Evolutionary conservation across 2,329 filamentous ascomycete species (phyloP).

Genomic region (Thelonectria olida): DNA sequence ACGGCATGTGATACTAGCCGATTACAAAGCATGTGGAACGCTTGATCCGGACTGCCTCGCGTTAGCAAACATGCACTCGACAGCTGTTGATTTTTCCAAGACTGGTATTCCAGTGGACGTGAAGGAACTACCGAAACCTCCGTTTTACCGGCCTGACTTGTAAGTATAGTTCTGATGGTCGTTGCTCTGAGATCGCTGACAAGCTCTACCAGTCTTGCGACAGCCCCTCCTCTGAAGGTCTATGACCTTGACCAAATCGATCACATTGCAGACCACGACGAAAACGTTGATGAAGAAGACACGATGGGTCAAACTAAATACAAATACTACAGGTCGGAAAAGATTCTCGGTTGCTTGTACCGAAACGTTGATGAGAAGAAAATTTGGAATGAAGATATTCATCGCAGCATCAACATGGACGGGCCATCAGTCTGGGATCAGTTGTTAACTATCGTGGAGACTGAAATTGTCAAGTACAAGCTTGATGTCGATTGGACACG

Average conservation of each 20-base stretch:
- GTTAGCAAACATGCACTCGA: slow-evolving; percentile 73
- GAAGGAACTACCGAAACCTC: slow-evolving; percentile 50
- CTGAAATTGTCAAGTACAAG: slow-evolving; percentile 26
- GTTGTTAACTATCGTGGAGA: slow-evolving; percentile 43
- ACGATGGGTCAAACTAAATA: slow-evolving; percentile 52
- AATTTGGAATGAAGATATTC: slow-evolving; percentile 66
- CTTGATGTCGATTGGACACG: slow-evolving; percentile 46
- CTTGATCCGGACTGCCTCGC: slow-evolving; percentile 57
- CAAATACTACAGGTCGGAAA: slow-evolving; percentile 73
- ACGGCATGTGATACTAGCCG: slow-evolving; percentile 71
- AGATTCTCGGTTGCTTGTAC: slow-evolving; percentile 76
- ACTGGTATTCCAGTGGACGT: slow-evolving; percentile 70
- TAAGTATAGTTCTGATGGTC: slow-evolving; percentile 48
- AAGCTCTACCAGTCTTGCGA: slow-evolving; percentile 51
- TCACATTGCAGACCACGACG: slow-evolving; percentile 39
- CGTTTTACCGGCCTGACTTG: slow-evolving; percentile 63
- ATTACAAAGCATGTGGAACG: slow-evolving; percentile 63
- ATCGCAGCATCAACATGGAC: slow-evolving; percentile 34
- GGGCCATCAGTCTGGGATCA: slow-evolving; percentile 55
- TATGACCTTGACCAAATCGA: slow-evolving; percentile 55
- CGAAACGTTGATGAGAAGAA: slow-evolving; percentile 76
- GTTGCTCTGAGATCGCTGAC: no score
- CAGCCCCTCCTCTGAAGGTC: slow-evolving; percentile 54
- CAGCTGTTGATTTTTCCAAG: slow-evolving; percentile 80
- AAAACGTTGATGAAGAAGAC: slow-evolving; percentile 50